phyloP scores from a whole-genome alignment of 1,284 basidiomycete genomes.

The Tilletia caries region DNA sequence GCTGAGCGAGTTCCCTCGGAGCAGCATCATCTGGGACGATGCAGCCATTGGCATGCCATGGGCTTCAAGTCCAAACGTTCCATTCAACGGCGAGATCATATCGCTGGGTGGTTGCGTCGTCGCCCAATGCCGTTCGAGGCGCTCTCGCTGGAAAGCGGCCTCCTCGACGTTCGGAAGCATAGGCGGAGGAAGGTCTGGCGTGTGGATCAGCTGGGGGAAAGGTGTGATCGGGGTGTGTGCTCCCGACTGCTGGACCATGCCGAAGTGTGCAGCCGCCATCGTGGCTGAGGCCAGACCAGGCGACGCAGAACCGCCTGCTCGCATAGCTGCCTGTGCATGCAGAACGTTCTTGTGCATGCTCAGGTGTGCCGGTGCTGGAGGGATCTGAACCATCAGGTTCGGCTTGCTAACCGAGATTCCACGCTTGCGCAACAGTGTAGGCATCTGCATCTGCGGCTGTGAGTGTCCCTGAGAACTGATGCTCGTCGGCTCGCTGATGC shows the following conservation, averaged over 20 bases:
- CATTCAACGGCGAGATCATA: background rate
- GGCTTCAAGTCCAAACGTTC: background rate
- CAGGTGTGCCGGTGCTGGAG: slow-evolving; percentile 37
- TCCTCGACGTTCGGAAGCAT: slow-evolving; percentile 36
- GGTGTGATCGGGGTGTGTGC: slow-evolving; percentile 45
- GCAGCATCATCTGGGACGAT: background rate
- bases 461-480: slow-evolving; percentile 16
- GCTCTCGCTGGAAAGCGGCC: slow-evolving; percentile 37
- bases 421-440: slow-evolving; percentile 43
- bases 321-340: slow-evolving; percentile 20
- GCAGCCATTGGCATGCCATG: background rate
- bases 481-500: slow-evolving; percentile 5
- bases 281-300: slow-evolving; percentile 21
- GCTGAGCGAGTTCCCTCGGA: slow-evolving; percentile 1
- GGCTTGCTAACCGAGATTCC: slow-evolving; percentile 42
- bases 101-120: background rate
- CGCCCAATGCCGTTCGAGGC: slow-evolving; percentile 42
- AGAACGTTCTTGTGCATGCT: slow-evolving; percentile 24
- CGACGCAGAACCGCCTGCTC: background rate
- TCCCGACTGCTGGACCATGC: slow-evolving; percentile 41
- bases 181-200: slow-evolving; percentile 32
- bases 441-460: slow-evolving; percentile 13
- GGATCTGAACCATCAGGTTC: slow-evolving; percentile 43
- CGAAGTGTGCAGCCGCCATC: slow-evolving; percentile 35
- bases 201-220: slow-evolving; percentile 31